Evolutionary conservation across 2,329 filamentous ascomycete genomes (phyloP).

Genomic region (Rutstroemia sydowiana): DNA sequence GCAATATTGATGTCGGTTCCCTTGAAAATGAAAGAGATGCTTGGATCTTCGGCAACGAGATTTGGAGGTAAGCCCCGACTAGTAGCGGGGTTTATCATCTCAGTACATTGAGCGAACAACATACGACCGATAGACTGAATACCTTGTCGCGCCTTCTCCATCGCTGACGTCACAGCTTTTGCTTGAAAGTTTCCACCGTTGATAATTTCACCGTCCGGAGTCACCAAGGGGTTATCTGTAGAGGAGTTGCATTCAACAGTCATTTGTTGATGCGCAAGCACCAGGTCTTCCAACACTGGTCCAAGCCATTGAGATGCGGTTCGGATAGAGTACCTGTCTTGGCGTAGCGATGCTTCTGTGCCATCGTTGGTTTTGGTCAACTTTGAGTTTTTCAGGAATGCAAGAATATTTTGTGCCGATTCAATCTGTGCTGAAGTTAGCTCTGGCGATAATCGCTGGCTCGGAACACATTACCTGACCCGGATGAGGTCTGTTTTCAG

Average conservation of each 20-base stretch:
- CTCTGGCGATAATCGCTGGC: no score
- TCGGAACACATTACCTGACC: constrained; percentile 38
- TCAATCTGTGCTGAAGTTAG: constrained; percentile 32
- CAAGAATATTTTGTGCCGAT: constrained; percentile 44
- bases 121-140: constrained; percentile 52
- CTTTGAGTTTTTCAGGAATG: constrained; percentile 41
- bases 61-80: constrained; percentile 58
- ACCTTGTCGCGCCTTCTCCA: constrained; percentile 49
- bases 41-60: constrained; percentile 50
- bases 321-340: constrained; percentile 59
- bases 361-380: constrained; percentile 29
- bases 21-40: constrained; percentile 51
- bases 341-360: constrained; percentile 32
- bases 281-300: constrained; percentile 56
- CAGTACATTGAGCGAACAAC: constrained; percentile 53
- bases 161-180: constrained; percentile 51
- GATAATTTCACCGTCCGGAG: constrained; percentile 35
- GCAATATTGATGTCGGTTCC: constrained; percentile 60
- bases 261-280: constrained; percentile 49
- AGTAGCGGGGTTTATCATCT: constrained; percentile 52
- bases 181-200: constrained; percentile 65
- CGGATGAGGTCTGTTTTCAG: constrained; percentile 47
- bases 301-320: constrained; percentile 63
- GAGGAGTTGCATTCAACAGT: constrained; percentile 48
- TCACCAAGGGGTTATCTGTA: constrained; percentile 57